Conservation (phyloP, 208 protist genomes). For the Trypanosoma cruzi region DNA sequence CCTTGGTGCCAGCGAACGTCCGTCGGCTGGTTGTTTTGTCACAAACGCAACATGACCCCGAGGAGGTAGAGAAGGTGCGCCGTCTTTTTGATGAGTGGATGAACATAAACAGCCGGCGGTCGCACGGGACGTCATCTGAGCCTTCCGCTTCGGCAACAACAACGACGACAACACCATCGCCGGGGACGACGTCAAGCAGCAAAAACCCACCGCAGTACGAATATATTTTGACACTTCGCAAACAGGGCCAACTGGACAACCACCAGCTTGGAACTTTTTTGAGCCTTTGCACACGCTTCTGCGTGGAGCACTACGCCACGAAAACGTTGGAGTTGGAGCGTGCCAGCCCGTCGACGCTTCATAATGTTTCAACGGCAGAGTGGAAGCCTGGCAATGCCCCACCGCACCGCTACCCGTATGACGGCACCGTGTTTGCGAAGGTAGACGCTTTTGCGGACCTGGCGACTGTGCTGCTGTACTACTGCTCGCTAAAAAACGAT, state of each 20-base stretch:
- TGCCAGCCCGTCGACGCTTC: conserved; percentile 29
- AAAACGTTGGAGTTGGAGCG: conserved; percentile 78
- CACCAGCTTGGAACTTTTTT: conserved; percentile 84
- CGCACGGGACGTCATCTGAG: conserved; percentile 15
- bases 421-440: conserved; percentile 54
- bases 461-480: conserved; percentile 90
- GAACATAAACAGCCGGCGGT: conserved; percentile 29
- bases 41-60: conserved; percentile 29
- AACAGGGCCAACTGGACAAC: conserved; percentile 83
- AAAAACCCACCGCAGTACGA: conserved; percentile 55
- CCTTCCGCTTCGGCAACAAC: conserved; percentile 3
- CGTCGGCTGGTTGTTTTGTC: conserved; percentile 58
- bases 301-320: conserved; percentile 91
- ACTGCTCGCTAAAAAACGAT: conserved; percentile 76
- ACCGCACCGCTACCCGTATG: conserved; percentile 68
- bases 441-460: conserved; percentile 95
- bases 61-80: conserved; percentile 57
- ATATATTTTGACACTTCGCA: conserved; percentile 82
- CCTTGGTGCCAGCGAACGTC: conserved; percentile 45
- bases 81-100: conserved; percentile 89
- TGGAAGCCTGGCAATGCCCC: conserved; percentile 67
- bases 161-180: background rate
- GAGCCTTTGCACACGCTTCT: conserved; percentile 74
- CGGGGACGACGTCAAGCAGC: conserved; percentile 5
- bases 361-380: conserved; percentile 22